Evolutionary conservation across 2,329 filamentous ascomycete species (phyloP).

Genomic region (Monosporascus sp.): DNA sequence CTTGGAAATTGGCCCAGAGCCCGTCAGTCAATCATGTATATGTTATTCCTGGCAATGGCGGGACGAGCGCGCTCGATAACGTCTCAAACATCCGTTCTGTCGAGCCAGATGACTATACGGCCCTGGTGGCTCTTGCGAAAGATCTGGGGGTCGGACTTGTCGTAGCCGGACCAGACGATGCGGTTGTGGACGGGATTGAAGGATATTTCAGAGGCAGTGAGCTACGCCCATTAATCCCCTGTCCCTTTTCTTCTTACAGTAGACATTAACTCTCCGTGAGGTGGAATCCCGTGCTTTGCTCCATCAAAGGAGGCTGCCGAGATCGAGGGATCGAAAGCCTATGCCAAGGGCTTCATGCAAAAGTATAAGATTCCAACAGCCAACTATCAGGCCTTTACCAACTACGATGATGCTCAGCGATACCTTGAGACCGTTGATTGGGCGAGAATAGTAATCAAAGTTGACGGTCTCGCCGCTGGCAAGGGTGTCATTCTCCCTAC

Average conservation of each 20-base stretch:
- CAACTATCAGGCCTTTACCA: conserved; percentile 80
- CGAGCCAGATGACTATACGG: conserved; percentile 69
- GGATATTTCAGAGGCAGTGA: too few relatives aligned
- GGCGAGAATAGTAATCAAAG: conserved; percentile 87
- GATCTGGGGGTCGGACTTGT: conserved; percentile 90
- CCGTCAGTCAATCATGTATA: conserved; percentile 70
- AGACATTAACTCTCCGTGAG: too few relatives aligned
- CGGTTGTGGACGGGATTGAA: conserved; percentile 57
- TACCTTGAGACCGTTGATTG: conserved; percentile 64
- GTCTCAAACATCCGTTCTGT: conserved; percentile 66
- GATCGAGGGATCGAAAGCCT: conserved; percentile 95
- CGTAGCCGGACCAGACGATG: conserved; percentile 81
- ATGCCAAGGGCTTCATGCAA: conserved; percentile 97
- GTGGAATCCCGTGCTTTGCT: conserved; percentile 75
- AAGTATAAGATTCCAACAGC: conserved; percentile 86
- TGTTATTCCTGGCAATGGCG: conserved; percentile 75
- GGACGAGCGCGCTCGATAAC: conserved; percentile 67
- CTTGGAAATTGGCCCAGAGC: conserved; percentile 89
- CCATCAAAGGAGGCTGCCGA: conserved; percentile 77
- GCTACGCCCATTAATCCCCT: too few relatives aligned
- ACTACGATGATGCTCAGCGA: conserved; percentile 64
- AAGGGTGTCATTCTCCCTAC: conserved; percentile 91
- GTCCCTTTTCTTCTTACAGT: too few relatives aligned
- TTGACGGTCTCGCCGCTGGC: conserved; percentile 82
- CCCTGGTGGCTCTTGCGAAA: conserved; percentile 69